Conservation (phyloP, 305 asterid species). For the Solanum hybrid region DNA sequence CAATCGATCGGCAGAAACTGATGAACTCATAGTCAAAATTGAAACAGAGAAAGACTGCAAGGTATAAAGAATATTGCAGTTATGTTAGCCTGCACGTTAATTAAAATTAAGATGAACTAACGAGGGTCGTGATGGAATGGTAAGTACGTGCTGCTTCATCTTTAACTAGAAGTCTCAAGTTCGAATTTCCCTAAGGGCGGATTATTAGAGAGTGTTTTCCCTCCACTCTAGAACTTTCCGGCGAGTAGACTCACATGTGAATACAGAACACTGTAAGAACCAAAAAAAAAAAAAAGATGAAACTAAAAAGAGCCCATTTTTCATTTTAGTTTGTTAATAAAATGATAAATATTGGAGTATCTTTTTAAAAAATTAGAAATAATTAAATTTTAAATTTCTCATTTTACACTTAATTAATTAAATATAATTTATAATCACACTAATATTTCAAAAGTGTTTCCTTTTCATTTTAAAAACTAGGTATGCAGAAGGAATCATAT, state of each 20-base stretch:
- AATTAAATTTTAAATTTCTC: background rate
- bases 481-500: background rate
- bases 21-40: background rate
- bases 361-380: background rate
- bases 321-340: background rate
- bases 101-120: background rate
- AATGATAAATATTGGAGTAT: background rate
- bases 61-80: background rate
- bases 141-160: too few species aligned
- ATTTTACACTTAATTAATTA: background rate
- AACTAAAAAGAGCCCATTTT: background rate
- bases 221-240: background rate
- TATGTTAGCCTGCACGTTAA: background rate
- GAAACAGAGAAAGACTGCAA: background rate
- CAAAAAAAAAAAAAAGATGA: background rate
- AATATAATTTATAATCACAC: background rate
- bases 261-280: too few species aligned
- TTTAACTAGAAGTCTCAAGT: background rate
- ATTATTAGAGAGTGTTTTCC: background rate
- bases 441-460: background rate
- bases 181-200: fast-evolving
- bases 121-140: fast-evolving
- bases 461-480: background rate
- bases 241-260: background rate
- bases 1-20: background rate